A percentile compares a stretch with the other conserved stretches of the same genome.
These are phyloP conservation scores for Aspergillus fumigatiaffinis DNA, from an alignment of 2,329 filamentous ascomycete genomes.

Conservation along the genomic window DNA sequence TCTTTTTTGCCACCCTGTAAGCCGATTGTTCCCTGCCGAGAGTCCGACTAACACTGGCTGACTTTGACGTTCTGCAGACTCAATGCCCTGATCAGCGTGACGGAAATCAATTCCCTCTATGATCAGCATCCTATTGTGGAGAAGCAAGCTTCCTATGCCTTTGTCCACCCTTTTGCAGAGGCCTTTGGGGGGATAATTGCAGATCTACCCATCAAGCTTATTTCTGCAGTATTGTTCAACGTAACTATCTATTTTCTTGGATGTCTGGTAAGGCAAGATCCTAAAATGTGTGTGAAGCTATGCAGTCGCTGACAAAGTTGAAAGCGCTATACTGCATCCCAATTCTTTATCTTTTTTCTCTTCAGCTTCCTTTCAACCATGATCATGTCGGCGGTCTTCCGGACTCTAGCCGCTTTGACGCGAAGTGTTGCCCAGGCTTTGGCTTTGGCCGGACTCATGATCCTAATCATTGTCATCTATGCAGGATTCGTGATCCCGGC, in stretches of 20 bases:
- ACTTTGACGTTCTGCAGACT: slow-evolving; percentile 43
- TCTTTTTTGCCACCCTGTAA: slow-evolving; percentile 85
- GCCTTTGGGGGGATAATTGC: slow-evolving; percentile 79
- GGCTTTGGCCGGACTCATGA: slow-evolving; percentile 50
- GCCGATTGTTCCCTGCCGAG: slow-evolving; percentile 52
- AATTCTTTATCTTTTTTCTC: slow-evolving; percentile 64
- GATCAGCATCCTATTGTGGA: slow-evolving; percentile 89
- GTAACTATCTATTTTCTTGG: slow-evolving; percentile 82
- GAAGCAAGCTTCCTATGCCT: slow-evolving; percentile 81
- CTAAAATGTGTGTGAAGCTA: too few relatives aligned
- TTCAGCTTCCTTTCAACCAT: slow-evolving; percentile 48
- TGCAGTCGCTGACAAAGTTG: neutral
- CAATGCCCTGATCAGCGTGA: slow-evolving; percentile 61
- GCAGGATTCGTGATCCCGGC: slow-evolving; percentile 63
- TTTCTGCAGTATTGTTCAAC: slow-evolving; percentile 72
- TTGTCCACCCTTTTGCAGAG: slow-evolving; percentile 87
- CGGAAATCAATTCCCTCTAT: slow-evolving; percentile 79
- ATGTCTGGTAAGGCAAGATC: slow-evolving; percentile 50
- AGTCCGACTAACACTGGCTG: too few relatives aligned
- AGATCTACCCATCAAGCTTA: slow-evolving; percentile 79
- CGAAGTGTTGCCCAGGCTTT: slow-evolving; percentile 62
- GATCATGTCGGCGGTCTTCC: slow-evolving; percentile 55
- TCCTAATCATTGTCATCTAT: slow-evolving; percentile 60
- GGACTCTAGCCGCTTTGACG: slow-evolving; percentile 57
- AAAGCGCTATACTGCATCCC: slow-evolving; percentile 12